Conservation (phyloP, 2,329 filamentous ascomycete species). For the Boeremia exigua region DNA sequence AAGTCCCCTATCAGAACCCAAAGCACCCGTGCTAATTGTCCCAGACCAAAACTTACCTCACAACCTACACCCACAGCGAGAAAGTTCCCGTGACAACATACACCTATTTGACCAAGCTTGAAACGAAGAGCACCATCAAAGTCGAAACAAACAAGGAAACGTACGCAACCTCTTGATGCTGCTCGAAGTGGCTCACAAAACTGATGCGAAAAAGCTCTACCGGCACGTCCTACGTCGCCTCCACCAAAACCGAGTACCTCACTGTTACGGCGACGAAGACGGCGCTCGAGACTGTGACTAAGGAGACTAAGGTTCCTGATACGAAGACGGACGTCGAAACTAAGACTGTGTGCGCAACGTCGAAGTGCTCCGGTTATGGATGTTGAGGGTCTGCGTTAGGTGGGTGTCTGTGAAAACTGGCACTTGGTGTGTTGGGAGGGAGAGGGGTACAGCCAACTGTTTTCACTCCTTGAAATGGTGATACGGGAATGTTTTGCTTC, state of each 20-base stretch:
- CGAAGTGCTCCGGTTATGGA: slow-evolving; percentile 12
- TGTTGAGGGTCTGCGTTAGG: neutral
- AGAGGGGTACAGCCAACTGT: too few species aligned
- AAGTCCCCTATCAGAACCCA: neutral
- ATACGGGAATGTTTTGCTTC: too few species aligned
- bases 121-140: too few species aligned
- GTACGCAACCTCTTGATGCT: too few species aligned
- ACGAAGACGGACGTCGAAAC: slow-evolving; percentile 28
- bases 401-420: neutral
- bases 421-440: too few species aligned
- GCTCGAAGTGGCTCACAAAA: too few species aligned
- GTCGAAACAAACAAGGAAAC: too few species aligned
- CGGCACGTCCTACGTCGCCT: neutral
- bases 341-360: slow-evolving; percentile 28
- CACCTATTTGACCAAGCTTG: too few species aligned
- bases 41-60: too few species aligned
- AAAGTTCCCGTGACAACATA: too few species aligned
- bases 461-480: too few species aligned
- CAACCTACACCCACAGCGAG: too few species aligned
- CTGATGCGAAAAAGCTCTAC: neutral
- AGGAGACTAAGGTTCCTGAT: slow-evolving; percentile 25
- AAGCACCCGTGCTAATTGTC: neutral
- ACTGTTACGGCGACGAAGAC: slow-evolving; percentile 20
- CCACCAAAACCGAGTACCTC: slow-evolving; percentile 4
- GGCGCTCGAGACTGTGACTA: slow-evolving; percentile 14